Conservation (phyloP, 23 red algal genomes). For the Agarophyton chilense region DNA sequence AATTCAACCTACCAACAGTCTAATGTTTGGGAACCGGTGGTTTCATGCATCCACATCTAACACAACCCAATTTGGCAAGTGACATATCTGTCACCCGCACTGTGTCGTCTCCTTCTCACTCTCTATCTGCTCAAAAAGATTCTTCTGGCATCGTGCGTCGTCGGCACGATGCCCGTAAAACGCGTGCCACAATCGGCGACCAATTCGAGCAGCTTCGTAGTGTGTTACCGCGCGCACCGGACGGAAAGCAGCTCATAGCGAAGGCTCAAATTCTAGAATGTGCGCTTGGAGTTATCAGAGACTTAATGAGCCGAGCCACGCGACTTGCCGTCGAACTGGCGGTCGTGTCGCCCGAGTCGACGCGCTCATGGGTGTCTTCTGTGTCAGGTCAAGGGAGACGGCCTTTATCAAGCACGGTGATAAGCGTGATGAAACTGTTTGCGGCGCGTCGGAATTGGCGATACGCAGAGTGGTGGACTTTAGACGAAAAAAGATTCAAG, state of each 20-base stretch:
- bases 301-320: conserved; percentile 50
- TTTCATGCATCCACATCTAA: not conserved
- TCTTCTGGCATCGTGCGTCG: not conserved
- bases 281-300: conserved; percentile 23
- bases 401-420: conserved; percentile 40
- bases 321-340: conserved; percentile 65
- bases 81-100: not conserved
- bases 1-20: not conserved
- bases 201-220: conserved; percentile 72
- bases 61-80: not conserved
- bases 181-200: conserved; percentile 59
- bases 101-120: not conserved
- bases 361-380: conserved; percentile 59
- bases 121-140: not conserved
- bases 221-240: conserved; percentile 35
- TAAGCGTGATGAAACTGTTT: conserved; percentile 76
- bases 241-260: conserved; percentile 14
- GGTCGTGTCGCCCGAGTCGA: conserved; percentile 36
- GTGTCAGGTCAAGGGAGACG: not conserved
- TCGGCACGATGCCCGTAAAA: conserved; percentile 26
- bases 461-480: conserved; percentile 79
- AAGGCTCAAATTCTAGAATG: conserved; percentile 72
- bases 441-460: conserved; percentile 41
- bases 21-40: not conserved
- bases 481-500: conserved; percentile 23